These are phyloP conservation scores for Leccinum subgranulosum DNA, from an alignment of 768 basidiomycete genomes.

Conservation along the genomic window DNA sequence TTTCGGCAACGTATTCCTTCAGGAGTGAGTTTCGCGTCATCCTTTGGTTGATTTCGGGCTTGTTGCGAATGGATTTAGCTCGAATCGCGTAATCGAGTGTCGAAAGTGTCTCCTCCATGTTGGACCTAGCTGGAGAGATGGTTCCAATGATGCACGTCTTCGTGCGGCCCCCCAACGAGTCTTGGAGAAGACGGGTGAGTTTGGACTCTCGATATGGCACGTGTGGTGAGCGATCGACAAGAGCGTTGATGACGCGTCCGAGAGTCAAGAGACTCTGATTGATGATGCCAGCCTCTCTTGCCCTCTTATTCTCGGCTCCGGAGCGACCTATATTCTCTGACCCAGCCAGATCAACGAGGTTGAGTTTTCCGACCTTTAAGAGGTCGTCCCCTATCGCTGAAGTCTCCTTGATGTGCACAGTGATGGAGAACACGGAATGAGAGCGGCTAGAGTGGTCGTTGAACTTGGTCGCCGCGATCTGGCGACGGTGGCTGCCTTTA, in stretches of 20 bases:
- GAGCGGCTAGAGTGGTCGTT: slow-evolving; percentile 98
- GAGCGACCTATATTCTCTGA: slow-evolving; percentile 96
- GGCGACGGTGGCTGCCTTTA: slow-evolving; percentile 87
- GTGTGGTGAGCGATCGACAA: slow-evolving; percentile 89
- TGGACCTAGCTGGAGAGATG: slow-evolving; percentile 88
- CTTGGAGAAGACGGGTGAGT: slow-evolving; percentile 94
- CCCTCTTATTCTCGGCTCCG: slow-evolving; percentile 92
- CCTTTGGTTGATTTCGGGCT: slow-evolving; percentile 92
- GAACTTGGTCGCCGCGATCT: slow-evolving; percentile 95
- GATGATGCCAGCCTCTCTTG: slow-evolving; percentile 97
- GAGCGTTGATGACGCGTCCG: slow-evolving; percentile 92
- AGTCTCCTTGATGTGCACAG: slow-evolving; percentile 87
- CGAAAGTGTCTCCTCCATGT: slow-evolving; percentile 95
- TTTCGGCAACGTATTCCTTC: slow-evolving; percentile 92
- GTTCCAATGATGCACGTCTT: slow-evolving; percentile 99
- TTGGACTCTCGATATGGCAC: slow-evolving; percentile 98
- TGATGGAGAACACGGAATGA: slow-evolving; percentile 96
- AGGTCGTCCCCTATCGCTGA: slow-evolving; percentile 80
- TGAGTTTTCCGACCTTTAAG: slow-evolving; percentile 90
- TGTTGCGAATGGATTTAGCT: slow-evolving; percentile 93
- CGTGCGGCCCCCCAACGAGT: slow-evolving; percentile 95
- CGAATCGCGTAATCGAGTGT: slow-evolving; percentile 96
- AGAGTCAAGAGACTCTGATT: slow-evolving; percentile 97
- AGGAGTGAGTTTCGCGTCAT: slow-evolving; percentile 90
- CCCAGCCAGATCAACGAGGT: slow-evolving; percentile 95